Evolutionary conservation across 1,284 basidiomycete species (phyloP), one percentile per base, ranked within the genome.

Genomic region (Serendipita sp.): DNA sequence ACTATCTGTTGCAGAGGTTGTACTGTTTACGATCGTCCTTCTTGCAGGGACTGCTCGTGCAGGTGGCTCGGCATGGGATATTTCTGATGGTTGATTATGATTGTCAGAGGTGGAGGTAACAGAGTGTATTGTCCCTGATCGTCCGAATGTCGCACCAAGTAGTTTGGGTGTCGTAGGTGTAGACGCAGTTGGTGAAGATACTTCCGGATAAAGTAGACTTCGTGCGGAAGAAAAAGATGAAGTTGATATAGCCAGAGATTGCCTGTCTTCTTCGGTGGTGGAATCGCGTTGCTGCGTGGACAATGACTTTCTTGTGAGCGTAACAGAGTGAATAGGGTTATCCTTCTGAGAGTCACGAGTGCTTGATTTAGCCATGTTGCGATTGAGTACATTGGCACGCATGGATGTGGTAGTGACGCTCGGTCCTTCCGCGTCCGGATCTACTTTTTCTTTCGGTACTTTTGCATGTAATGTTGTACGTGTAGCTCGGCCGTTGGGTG

Each of bases 331-430:
- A 29, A 60, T 34, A 8, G 63, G 34, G 53, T 60, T 10, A 44
- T 65, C 61, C 61, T 64, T 61, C 60, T 47, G 38, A 32, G 55
- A 64, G 26, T 69, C 64, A 44, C 69, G 66, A 66, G 72, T 72
- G 34, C 68, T 67, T 5, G 68, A 70, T 8, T 67, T 61, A 32
- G 74, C 72, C 1, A 76, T 62, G 63, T 76, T 78, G 12, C 81
- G 77, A 61, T 78, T 82, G 44, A 83, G 74, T 4, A 86, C 75
- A 60, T 79, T 82, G 8, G 83, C 75, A 17, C 83, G 82, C 63
- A 84, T 73, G 10, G 79, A 86, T 63, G 79, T 75, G 17, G 50
- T 62, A 44, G 65, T 66, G 60, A 78, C 74, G 41, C 78, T 79
- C 5, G 73, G 70, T 0, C 75, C 72, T 63, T 81, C 80, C 17